Evolutionary conservation across 768 basidiomycete species (phyloP).

Genomic region (Suillus bovinus): DNA sequence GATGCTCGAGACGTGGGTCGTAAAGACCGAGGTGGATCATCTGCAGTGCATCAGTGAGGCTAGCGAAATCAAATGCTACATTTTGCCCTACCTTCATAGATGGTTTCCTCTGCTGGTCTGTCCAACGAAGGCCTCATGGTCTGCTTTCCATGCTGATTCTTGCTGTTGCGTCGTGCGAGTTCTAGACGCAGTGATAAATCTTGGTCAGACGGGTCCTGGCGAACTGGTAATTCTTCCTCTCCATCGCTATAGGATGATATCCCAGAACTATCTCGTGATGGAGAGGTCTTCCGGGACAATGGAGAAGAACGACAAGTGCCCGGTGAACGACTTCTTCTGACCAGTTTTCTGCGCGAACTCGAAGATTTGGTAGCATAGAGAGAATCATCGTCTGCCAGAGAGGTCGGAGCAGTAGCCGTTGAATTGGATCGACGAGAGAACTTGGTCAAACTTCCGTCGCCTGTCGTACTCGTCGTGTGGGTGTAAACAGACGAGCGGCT

Average conservation of each 20-base stretch:
- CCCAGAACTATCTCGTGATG: slow-evolving; percentile 42
- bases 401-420: slow-evolving; percentile 62
- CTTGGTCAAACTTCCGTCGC: slow-evolving; percentile 66
- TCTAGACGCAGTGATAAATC: slow-evolving; percentile 79
- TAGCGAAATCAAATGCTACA: slow-evolving; percentile 8
- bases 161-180: slow-evolving; percentile 81
- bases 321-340: slow-evolving; percentile 48
- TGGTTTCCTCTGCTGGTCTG: slow-evolving; percentile 58
- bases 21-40: slow-evolving; percentile 57
- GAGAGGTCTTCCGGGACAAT: slow-evolving; percentile 35
- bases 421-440: slow-evolving; percentile 75
- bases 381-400: slow-evolving; percentile 63
- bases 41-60: slow-evolving; percentile 33
- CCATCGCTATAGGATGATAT: slow-evolving; percentile 41
- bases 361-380: slow-evolving; percentile 45
- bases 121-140: slow-evolving; percentile 43
- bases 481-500: slow-evolving; percentile 77
- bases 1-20: slow-evolving; percentile 60
- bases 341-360: slow-evolving; percentile 48
- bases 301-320: slow-evolving; percentile 35
- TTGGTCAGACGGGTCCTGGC: slow-evolving; percentile 67
- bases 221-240: slow-evolving; percentile 44
- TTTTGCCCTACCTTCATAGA: slow-evolving; percentile 68
- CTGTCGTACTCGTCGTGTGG: slow-evolving; percentile 60
- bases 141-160: slow-evolving; percentile 62